A percentile compares a stretch with the other conserved stretches of the same genome.
These are phyloP conservation scores for Tylopilus rubrobrunneus DNA, from an alignment of 768 basidiomycete species.

Conservation along the genomic window DNA sequence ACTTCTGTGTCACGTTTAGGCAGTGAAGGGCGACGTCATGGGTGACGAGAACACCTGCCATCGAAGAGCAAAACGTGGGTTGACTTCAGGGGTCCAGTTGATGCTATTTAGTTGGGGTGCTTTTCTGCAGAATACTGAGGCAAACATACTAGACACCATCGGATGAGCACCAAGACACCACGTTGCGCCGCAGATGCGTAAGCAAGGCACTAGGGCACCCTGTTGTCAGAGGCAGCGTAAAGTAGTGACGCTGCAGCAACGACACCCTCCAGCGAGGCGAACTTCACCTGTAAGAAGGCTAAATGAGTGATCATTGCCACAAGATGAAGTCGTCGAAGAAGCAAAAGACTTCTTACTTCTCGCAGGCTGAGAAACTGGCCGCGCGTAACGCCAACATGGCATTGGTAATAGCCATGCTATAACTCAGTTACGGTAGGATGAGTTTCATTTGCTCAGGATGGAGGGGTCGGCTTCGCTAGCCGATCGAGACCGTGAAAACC, in stretches of 20 bases:
- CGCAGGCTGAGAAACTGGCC: background rate
- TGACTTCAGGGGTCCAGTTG: conserved; percentile 4
- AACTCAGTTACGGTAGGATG: conserved; percentile 2
- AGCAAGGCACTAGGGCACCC: conserved; percentile 6
- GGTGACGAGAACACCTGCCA: background rate
- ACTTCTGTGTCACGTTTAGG: conserved; percentile 1
- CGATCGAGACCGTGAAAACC: conserved; percentile 15
- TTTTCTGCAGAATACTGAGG: conserved; percentile 17
- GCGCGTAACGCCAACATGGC: conserved; percentile 1
- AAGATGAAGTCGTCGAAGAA: conserved; percentile 10
- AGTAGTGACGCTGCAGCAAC: conserved; percentile 8
- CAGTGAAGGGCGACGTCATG: background rate
- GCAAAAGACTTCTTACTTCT: background rate
- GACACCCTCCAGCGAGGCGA: conserved; percentile 1
- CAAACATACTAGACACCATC: background rate
- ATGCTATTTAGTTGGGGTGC: background rate
- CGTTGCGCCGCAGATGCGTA: conserved; percentile 11
- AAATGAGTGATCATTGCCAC: conserved; percentile 11
- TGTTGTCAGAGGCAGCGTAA: conserved; percentile 10
- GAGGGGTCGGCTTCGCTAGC: conserved; percentile 6
- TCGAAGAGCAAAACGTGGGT: conserved; percentile 4
- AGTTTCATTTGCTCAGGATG: conserved; percentile 17
- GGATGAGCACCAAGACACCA: conserved; percentile 12
- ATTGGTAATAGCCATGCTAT: conserved; percentile 6
- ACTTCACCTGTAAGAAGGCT: background rate